Percentiles rank a stretch among this genome's conserved stretches.
phyloP scores from a whole-genome alignment of 2,329 filamentous ascomycete genomes.

The Epichloe gansuensis region DNA sequence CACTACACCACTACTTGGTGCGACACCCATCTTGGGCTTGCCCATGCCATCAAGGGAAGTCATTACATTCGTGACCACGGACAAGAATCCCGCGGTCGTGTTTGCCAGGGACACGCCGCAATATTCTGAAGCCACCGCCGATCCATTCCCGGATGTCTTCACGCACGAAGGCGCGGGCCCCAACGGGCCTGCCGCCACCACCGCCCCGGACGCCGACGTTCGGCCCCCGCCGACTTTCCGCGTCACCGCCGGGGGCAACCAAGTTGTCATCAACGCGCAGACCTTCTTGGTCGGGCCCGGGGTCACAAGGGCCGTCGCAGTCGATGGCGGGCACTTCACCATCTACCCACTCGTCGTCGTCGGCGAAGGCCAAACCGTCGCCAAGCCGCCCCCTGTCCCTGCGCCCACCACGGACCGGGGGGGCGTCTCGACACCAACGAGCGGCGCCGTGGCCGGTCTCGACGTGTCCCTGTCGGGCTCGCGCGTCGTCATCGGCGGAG shows the following conservation, averaged over 20 bases:
- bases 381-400: conserved; percentile 24
- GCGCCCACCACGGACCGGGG: conserved; percentile 11
- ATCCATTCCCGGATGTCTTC: conserved; percentile 1
- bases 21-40: neutral
- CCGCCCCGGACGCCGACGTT: neutral
- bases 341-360: conserved; percentile 34
- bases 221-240: conserved; percentile 18
- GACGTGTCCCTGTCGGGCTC: conserved; percentile 29
- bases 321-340: conserved; percentile 30
- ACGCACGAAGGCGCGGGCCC: conserved; percentile 10
- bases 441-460: conserved; percentile 25
- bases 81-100: conserved; percentile 41
- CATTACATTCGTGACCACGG: conserved; percentile 36
- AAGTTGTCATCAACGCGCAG: conserved; percentile 34
- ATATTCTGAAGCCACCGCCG: conserved; percentile 17
- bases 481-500: conserved; percentile 28
- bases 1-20: too few species aligned
- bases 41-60: neutral
- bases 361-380: conserved; percentile 31
- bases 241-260: conserved; percentile 30
- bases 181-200: neutral
- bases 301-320: conserved; percentile 28
- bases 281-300: conserved; percentile 29
- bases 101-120: conserved; percentile 26
- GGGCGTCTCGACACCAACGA: conserved; percentile 22